phyloP scores from a whole-genome alignment of 2,329 filamentous ascomycete species.

The Xylariaceae sp. region DNA sequence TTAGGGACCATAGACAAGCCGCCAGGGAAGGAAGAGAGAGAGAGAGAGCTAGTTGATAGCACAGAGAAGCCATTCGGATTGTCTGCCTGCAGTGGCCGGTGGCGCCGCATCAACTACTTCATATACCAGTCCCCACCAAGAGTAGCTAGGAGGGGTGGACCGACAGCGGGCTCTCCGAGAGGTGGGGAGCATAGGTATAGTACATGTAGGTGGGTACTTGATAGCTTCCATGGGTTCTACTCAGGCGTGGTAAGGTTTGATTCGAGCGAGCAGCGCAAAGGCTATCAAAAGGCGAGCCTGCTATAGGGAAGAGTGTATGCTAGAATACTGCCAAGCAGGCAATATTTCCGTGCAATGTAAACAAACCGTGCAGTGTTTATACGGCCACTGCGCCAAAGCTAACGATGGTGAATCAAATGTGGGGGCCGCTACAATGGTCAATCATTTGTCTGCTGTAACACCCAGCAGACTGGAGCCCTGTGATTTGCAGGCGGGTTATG shows the following conservation, averaged over 20 bases:
- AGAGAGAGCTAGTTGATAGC: conserved; percentile 1
- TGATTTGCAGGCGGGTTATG: conserved; percentile 9
- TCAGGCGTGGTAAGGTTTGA: conserved; percentile 5
- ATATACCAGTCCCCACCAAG: conserved; percentile 10
- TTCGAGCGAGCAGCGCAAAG: neutral
- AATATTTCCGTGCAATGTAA: conserved; percentile 1
- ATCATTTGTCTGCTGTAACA: neutral
- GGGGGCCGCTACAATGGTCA: too few relatives aligned
- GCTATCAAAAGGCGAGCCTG: neutral
- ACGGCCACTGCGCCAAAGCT: too few relatives aligned
- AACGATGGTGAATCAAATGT: too few relatives aligned
- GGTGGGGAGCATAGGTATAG: too few relatives aligned
- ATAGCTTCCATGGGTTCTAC: too few relatives aligned
- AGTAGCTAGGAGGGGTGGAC: conserved; percentile 11
- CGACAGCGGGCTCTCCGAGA: conserved; percentile 27
- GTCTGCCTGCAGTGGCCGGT: conserved; percentile 26
- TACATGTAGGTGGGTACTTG: too few relatives aligned
- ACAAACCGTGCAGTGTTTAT: too few relatives aligned
- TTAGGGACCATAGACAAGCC: neutral
- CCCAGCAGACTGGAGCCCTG: conserved; percentile 6
- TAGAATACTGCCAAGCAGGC: neutral
- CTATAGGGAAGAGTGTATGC: neutral
- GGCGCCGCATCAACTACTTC: conserved; percentile 19
- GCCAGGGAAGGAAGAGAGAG: neutral
- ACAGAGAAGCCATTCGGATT: conserved; percentile 1